A percentile compares a stretch with the other conserved stretches of the same genome.
Evolutionary conservation across 805 yeast species (phyloP).

Genomic region (Cyberlindnera samutprakarnensis): DNA sequence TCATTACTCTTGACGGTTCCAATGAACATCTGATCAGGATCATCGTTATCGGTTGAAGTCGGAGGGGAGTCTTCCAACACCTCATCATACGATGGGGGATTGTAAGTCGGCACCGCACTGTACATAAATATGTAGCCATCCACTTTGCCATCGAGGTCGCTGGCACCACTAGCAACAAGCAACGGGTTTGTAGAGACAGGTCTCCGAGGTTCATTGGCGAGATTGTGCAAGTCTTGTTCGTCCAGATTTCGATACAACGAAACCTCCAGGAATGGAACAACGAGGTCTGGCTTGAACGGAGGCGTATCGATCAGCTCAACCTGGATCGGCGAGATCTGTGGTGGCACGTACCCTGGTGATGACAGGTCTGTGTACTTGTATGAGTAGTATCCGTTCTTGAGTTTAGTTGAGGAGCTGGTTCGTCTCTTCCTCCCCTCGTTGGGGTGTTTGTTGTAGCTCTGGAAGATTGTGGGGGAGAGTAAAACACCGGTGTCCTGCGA

Average conservation of each 20-base stretch:
- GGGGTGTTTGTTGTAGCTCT: conserved; percentile 21
- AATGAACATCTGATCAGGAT: conserved; percentile 8
- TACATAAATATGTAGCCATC: conserved; percentile 69
- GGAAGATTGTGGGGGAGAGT: conserved; percentile 32
- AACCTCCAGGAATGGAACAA: conserved; percentile 71
- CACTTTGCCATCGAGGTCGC: conserved; percentile 68
- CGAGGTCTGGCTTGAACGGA: conserved; percentile 54
- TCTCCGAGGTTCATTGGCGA: conserved; percentile 55
- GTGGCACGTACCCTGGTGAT: conserved; percentile 45
- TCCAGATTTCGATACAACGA: conserved; percentile 58
- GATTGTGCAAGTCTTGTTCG: conserved; percentile 47
- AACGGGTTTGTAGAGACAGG: conserved; percentile 62
- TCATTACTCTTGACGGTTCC: conserved; percentile 10
- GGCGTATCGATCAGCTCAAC: conserved; percentile 73
- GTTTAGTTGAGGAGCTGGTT: conserved; percentile 10
- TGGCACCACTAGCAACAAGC: conserved; percentile 71
- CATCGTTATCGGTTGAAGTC: conserved; percentile 1
- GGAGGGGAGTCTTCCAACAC: conserved; percentile 10
- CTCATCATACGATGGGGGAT: conserved; percentile 50
- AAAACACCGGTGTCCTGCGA: conserved; percentile 23
- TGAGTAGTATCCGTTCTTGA: conserved; percentile 14
- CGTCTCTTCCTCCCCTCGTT: conserved; percentile 10
- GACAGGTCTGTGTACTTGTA: conserved; percentile 8
- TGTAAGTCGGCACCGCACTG: conserved; percentile 55
- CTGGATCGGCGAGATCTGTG: conserved; percentile 49